These are phyloP conservation scores for Prunus salicina DNA, from an alignment of 306 rosid genomes.

Conservation along the genomic window DNA sequence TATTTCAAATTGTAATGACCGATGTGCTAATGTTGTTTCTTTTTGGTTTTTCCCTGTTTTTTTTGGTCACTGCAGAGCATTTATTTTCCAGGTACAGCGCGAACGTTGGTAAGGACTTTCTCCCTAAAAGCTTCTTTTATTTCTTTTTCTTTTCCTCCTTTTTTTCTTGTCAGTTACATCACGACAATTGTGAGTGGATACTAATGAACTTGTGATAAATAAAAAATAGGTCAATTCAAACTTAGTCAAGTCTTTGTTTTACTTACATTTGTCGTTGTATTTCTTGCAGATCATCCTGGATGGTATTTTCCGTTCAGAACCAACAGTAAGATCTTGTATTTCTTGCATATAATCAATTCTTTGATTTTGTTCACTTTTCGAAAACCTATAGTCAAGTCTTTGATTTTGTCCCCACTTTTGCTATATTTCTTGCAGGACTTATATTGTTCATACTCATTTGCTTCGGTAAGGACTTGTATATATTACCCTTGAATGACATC, in stretches of 20 bases:
- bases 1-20: background rate
- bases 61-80: background rate
- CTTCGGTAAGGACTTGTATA: background rate
- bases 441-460: background rate
- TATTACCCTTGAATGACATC: background rate
- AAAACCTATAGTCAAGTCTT: slow-evolving; percentile 1
- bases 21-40: background rate
- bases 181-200: background rate
- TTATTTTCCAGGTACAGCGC: background rate
- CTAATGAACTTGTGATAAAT: background rate
- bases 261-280: background rate
- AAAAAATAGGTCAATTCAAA: no score
- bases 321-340: background rate
- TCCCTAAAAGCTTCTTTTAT: background rate
- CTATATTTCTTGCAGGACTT: background rate
- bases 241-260: no score
- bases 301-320: background rate
- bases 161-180: background rate
- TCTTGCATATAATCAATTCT: background rate
- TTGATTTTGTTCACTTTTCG: background rate
- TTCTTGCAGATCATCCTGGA: background rate
- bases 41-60: background rate
- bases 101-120: background rate
- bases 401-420: background rate
- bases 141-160: background rate